phyloP scores from a whole-genome alignment of 768 basidiomycete genomes.

The Collybiopsis confluens region DNA sequence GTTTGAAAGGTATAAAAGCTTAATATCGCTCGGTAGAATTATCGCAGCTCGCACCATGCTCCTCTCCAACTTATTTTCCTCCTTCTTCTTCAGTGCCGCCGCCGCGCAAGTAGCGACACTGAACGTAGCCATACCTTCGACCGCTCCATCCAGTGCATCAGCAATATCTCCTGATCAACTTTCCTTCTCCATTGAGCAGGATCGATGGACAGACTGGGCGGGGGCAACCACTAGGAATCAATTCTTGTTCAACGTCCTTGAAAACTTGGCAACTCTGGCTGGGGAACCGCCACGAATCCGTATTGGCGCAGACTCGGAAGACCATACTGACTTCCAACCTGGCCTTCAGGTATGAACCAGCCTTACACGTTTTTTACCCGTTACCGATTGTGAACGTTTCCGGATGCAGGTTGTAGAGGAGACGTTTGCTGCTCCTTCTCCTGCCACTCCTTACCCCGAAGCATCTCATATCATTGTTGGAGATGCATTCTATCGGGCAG shows the following conservation, averaged over 20 bases:
- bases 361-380: too few relatives aligned
- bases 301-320: constrained; percentile 54
- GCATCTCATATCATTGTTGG: constrained; percentile 57
- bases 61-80: too few relatives aligned
- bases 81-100: too few relatives aligned
- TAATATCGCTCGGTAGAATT: too few relatives aligned
- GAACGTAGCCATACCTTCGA: constrained; percentile 20
- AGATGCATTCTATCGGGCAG: constrained; percentile 48
- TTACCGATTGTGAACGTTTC: neutral
- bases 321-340: constrained; percentile 53
- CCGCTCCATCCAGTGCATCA: constrained; percentile 30
- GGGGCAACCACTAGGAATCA: constrained; percentile 48
- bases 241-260: constrained; percentile 58
- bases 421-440: constrained; percentile 44
- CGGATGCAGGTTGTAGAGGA: constrained; percentile 38
- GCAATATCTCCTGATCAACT: constrained; percentile 43
- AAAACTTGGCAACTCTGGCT: constrained; percentile 50
- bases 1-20: too few relatives aligned
- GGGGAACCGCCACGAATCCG: constrained; percentile 54
- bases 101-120: neutral
- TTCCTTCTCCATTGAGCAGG: constrained; percentile 68
- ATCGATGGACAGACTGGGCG: constrained; percentile 66
- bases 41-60: too few relatives aligned
- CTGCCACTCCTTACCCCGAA: constrained; percentile 61
- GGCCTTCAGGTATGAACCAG: constrained; percentile 35